These are phyloP conservation scores for Stromatinia cepivora DNA, from an alignment of 2,329 filamentous ascomycete genomes.

Conservation along the genomic window DNA sequence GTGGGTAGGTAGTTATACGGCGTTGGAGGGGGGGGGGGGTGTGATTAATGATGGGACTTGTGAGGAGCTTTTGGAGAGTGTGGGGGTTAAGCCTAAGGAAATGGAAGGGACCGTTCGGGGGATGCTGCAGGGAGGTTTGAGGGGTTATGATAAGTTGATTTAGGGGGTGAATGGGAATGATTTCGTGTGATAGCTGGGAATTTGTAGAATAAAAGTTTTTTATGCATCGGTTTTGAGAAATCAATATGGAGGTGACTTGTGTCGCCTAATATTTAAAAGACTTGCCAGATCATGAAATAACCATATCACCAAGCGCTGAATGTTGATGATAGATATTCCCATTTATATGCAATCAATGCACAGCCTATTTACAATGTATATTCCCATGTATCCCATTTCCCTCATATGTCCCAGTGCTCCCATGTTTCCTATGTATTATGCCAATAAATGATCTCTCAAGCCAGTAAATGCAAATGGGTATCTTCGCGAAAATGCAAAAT, in stretches of 20 bases:
- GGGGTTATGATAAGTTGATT: background rate
- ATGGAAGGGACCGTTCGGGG: conserved; percentile 1
- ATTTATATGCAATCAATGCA: background rate
- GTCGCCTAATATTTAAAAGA: background rate
- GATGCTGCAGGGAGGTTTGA: background rate
- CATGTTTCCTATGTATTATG: no score
- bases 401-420: background rate
- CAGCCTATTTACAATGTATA: background rate
- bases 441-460: background rate
- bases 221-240: no score
- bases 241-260: background rate
- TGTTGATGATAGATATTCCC: background rate
- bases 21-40: background rate
- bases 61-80: conserved; percentile 8
- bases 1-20: conserved; percentile 8
- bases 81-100: background rate
- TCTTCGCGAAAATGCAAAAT: background rate
- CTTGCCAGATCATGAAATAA: background rate
- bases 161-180: background rate
- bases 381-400: background rate
- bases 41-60: background rate
- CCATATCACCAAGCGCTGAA: background rate
- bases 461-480: conserved; percentile 8
- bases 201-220: no score
- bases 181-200: background rate